Evolutionary conservation across 179 eudicot genomes (phyloP), one percentile per base, ranked within the genome.

Genomic region (Beta lomatogona): DNA sequence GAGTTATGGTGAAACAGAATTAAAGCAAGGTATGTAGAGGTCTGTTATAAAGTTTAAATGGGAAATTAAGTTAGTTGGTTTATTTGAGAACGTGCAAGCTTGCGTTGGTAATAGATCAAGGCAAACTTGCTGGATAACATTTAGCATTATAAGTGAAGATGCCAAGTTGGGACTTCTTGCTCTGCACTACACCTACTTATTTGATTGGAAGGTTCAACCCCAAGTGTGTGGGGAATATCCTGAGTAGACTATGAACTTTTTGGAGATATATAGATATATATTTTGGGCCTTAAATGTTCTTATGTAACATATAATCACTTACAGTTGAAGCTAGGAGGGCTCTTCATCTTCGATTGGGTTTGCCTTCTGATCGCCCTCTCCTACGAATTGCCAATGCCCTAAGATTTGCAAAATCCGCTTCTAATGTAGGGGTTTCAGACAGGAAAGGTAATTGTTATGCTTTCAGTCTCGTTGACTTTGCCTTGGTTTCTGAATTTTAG

Each of bases 301-400:
- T 41, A 78, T 79, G 6, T 80, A 4, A 55, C 2, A 25, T 18
- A 28, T 60, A 53, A 58, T 74, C 44, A 44, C 77, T 76, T 79
- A 82, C 93, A 94, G 99, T 92, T 89, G 97, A 94, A 78, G 87
- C 87, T 64, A 92, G 99, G 86, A 93, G 82, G 88, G 90, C 96
- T 80, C 91, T 96, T 80, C 99, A 96, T 86, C 75, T 87, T 88
- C 88, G 97, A 84, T 85, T 96, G 79, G 98, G 97, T 71, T 89
- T 96, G 79, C 99, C 99, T 81, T 86, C 88, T 71, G 93, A 96
- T 87, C 99, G 97, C 28, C 99, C 99, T 82, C 95, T 96, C 65
- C 76, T 96, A 67, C 92, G 97, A 82, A 85, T 91, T 79, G 97
- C 92, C 58, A 93, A 94, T 86, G 91, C 99, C 82, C 85, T 94